Base-by-base conservation (phyloP, 306 rosid species). In the Sechiopsis laciniata region DNA sequence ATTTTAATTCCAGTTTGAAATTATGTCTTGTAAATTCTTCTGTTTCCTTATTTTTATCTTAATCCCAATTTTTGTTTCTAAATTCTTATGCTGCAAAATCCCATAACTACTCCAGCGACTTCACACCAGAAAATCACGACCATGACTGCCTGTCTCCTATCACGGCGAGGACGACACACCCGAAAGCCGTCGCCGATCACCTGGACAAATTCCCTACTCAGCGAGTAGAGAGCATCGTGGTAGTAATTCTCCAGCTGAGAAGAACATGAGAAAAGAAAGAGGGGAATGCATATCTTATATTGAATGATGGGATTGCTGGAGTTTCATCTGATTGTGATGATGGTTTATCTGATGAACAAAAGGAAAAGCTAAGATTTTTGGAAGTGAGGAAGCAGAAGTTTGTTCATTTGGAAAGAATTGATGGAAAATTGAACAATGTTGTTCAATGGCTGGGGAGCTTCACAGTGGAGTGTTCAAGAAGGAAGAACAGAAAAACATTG, bases 391-490 rank as follows among this genome's bases (percentile, higher is more conserved):
- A 35, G 53, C 20, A 72, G 5, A 21, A 72, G 66, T 55, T 54
- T 72, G 51, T 55, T 55, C 53, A 29, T 29, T 35, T 55, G 14
- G 76, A 72, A 61, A 32, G 35, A 8, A 21, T 35, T 1, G 1
- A 35, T 14, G 53, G 76, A 10, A 72, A 26, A 26, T 0, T 15
- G 10, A 12, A 3, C 1, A 71, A 51, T 20, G 12, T 73, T 32
- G 35, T 56, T 73, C 37, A 56, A 35, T 55, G 66, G 32, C 35
- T 56, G n/a, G n/a, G 6, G 55, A 73, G 55, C 55, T 73, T 55
- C 76, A 32, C 60, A 50, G 54, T 9, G 64, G 53, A 20, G 26
- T 55, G 55, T 37, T 72, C 8, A 55, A 55, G 14, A 4, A 20
- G 0, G 52, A 72, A 32, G 53, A 72, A 9, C 66, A 55, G 10